These are phyloP conservation scores for Metarhizium brunneum DNA, from an alignment of 2,329 filamentous ascomycete genomes.

Conservation along the genomic window DNA sequence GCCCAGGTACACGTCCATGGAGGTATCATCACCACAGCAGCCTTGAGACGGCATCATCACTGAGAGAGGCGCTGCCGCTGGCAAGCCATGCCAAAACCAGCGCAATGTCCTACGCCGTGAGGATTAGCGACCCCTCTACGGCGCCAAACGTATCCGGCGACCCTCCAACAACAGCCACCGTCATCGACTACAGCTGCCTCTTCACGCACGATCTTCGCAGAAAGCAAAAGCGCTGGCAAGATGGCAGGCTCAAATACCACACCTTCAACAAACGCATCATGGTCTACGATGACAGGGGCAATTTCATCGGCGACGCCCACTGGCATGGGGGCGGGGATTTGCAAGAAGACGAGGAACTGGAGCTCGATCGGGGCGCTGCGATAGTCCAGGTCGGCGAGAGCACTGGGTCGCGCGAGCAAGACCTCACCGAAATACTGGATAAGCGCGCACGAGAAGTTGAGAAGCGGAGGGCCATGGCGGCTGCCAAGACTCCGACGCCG, in stretches of 20 bases:
- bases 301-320: slow-evolving; percentile 77
- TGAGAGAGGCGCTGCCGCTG: neutral
- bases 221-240: slow-evolving; percentile 90
- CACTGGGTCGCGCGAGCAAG: slow-evolving; percentile 64
- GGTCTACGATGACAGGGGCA: slow-evolving; percentile 75
- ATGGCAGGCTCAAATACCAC: slow-evolving; percentile 80
- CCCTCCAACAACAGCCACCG: slow-evolving; percentile 47
- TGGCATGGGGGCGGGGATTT: slow-evolving; percentile 63
- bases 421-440: slow-evolving; percentile 66
- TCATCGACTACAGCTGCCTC: slow-evolving; percentile 76
- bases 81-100: neutral
- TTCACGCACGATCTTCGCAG: slow-evolving; percentile 78
- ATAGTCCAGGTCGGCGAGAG: slow-evolving; percentile 75
- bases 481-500: slow-evolving; percentile 23
- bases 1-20: neutral
- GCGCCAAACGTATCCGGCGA: neutral
- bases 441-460: slow-evolving; percentile 53
- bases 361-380: slow-evolving; percentile 64
- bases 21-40: neutral
- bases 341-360: slow-evolving; percentile 72
- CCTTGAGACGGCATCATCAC: neutral
- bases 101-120: slow-evolving; percentile 14
- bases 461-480: slow-evolving; percentile 35
- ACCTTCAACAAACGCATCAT: slow-evolving; percentile 86
- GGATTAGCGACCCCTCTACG: neutral